Base-by-base conservation (phyloP, 1,284 basidiomycete species). In the Porogramme epimiltina region DNA sequence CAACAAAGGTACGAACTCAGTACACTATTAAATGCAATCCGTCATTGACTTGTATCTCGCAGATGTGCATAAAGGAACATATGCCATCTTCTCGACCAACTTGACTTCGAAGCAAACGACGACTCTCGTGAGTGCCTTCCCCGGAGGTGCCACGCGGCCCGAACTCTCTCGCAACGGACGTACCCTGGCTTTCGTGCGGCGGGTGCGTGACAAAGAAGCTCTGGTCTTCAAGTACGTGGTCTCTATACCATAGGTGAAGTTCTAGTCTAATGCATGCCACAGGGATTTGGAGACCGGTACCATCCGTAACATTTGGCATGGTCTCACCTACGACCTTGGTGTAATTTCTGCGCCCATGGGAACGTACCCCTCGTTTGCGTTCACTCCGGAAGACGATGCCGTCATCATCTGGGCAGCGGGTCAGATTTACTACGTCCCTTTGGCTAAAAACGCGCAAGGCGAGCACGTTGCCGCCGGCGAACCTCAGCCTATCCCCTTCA, bases 401-500 rank as follows among this genome's bases (percentile, higher is more conserved):
- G 70, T 89, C 50, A 74, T 89, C 55, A 82, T 89, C 50, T 89
- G 86, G 86, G 84, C 87, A 4, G 77, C 81, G 2, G 86, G 86
- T 9, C 79, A 87, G 55, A 85, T 89, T 19, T 80, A 81, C 61
- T 72, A 70, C 16, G 75, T 89, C 3, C 84, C 86, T 13, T 66
- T 89, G 19, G 56, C 72, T 4, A 62, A 62, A 25, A 85, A 87
- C 56, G 46, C 61, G 2, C 61, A 60, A 31, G 81, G 77, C 48
- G 85, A 87, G 61, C 77, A 70, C 47, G 58, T 80, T n/a, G 65
- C 69, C 0, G 65, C 67, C n/a, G 68, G 66, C 1, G 50, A 66
- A 16, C 82, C 85, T 3, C 66, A 61, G 26, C 73, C 76, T 11
- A 78, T 89, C 42, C 74, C 68, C 1, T 89, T 88, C 73, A 75